Evolutionary conservation across 228 moss, liverwort and hornwort genomes (phyloP).

Genomic region (Sphagnum magellanicum): DNA sequence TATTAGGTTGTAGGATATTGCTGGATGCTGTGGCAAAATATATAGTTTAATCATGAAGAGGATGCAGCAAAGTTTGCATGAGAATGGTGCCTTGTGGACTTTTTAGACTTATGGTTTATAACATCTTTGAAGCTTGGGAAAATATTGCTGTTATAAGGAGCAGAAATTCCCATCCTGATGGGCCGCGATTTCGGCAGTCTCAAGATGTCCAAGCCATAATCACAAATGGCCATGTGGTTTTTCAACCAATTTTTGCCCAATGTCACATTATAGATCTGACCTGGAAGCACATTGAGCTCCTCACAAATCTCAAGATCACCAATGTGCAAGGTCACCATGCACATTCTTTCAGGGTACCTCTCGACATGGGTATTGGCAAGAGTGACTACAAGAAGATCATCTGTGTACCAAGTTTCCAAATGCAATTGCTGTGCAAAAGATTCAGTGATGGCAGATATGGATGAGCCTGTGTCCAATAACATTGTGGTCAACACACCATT

Average conservation of each 20-base stretch:
- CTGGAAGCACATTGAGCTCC: constrained; percentile 12
- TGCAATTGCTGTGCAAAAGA: constrained; percentile 6
- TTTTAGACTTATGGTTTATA: too few relatives aligned
- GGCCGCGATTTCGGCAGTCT: constrained; percentile 13
- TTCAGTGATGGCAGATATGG: constrained; percentile 21
- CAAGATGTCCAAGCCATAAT: constrained; percentile 22
- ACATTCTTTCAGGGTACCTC: constrained; percentile 14
- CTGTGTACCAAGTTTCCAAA: constrained; percentile 24
- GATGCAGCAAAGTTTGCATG: too few relatives aligned
- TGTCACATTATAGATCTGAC: constrained; percentile 30
- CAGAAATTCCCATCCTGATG: constrained; percentile 11
- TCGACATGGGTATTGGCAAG: constrained; percentile 23
- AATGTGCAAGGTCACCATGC: constrained; percentile 14
- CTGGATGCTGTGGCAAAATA: too few relatives aligned
- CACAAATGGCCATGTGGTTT: constrained; percentile 20
- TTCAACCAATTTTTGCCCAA: constrained; percentile 27
- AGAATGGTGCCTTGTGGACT: too few relatives aligned
- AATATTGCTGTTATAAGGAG: not conserved
- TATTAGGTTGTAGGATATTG: too few relatives aligned
- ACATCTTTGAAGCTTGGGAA: too few relatives aligned
- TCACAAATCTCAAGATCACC: constrained; percentile 17
- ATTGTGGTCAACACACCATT: constrained; percentile 22
- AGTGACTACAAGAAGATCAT: constrained; percentile 15
- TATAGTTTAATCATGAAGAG: too few relatives aligned
- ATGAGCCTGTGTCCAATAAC: constrained; percentile 19